Evolutionary conservation across 1,284 basidiomycete species (phyloP).

Genomic region (Irpex lacteus): DNA sequence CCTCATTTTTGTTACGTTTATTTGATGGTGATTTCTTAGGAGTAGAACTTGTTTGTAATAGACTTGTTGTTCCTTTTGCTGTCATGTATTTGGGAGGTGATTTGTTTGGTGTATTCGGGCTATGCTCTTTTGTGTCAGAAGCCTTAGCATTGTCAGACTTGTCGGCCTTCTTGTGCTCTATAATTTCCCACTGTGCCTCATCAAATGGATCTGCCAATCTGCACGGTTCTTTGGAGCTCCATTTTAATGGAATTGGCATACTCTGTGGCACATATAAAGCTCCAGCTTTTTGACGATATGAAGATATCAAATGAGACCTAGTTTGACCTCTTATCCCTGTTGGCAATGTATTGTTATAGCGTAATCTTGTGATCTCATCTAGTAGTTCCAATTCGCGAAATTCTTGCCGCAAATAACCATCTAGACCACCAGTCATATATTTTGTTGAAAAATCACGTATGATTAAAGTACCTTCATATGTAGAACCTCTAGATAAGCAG

Average conservation of each 20-base stretch:
- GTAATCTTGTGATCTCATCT: constrained; percentile 2
- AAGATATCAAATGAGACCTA: background rate
- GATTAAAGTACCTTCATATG: constrained; percentile 7
- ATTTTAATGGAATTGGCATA: background rate
- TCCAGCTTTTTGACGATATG: background rate
- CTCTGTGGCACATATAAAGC: background rate
- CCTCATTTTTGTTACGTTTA: too few relatives aligned
- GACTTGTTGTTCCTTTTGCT: too few relatives aligned
- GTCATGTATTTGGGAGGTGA: too few relatives aligned
- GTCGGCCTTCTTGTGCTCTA: background rate
- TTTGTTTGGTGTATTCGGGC: too few relatives aligned
- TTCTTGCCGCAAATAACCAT: background rate
- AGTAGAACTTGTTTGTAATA: too few relatives aligned
- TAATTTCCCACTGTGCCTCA: background rate
- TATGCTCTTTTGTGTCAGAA: background rate
- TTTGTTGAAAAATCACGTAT: constrained; percentile 2
- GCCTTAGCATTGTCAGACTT: background rate
- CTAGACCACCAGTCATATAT: constrained; percentile 1
- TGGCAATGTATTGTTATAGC: background rate
- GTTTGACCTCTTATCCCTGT: background rate
- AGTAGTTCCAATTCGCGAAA: constrained; percentile 1
- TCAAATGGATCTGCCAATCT: background rate
- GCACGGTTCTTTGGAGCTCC: too few relatives aligned
- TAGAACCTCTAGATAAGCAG: constrained; percentile 9
- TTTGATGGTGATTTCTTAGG: too few relatives aligned